These are phyloP conservation scores for Ceratocystis albifundus DNA, from an alignment of 2,329 filamentous ascomycete species.

Conservation along the genomic window DNA sequence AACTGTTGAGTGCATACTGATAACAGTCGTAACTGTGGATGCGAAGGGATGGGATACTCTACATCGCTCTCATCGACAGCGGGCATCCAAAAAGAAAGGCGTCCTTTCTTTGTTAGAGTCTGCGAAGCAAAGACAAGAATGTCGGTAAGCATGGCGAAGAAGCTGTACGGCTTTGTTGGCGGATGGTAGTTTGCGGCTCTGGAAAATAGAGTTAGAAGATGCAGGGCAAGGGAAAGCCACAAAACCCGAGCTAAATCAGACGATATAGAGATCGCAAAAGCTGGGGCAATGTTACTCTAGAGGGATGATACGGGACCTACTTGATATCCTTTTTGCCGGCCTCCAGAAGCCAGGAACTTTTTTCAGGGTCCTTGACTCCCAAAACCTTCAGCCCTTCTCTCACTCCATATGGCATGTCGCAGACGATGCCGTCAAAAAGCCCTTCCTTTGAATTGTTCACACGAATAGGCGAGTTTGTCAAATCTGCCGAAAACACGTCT, in stretches of 20 bases:
- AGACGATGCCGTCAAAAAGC: slow-evolving; percentile 80
- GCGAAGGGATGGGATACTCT: slow-evolving; percentile 63
- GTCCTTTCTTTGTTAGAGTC: slow-evolving; percentile 64
- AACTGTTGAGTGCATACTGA: slow-evolving; percentile 76
- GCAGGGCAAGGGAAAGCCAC: neutral
- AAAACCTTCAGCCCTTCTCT: slow-evolving; percentile 83
- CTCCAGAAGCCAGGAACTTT: slow-evolving; percentile 48
- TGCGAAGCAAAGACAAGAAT: slow-evolving; percentile 70
- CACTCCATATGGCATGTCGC: slow-evolving; percentile 92
- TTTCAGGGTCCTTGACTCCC: slow-evolving; percentile 58
- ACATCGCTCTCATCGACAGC: slow-evolving; percentile 67
- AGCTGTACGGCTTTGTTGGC: slow-evolving; percentile 86
- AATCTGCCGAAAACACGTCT: slow-evolving; percentile 71
- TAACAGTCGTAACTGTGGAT: slow-evolving; percentile 62
- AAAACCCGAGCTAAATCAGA: no score
- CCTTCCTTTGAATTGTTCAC: slow-evolving; percentile 33
- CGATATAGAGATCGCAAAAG: neutral
- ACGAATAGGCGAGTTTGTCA: slow-evolving; percentile 74
- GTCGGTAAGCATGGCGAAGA: slow-evolving; percentile 79
- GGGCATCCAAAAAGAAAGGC: slow-evolving; percentile 95
- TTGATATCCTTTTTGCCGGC: slow-evolving; percentile 59
- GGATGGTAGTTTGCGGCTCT: slow-evolving; percentile 61
- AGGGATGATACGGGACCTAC: slow-evolving; percentile 35
- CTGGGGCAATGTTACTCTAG: neutral
- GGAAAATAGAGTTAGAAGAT: neutral